Percentiles rank a stretch among this genome's conserved stretches.
Evolutionary conservation across 192 early-diverging fungal species (phyloP).

Genomic region (Gigaspora rosea): DNA sequence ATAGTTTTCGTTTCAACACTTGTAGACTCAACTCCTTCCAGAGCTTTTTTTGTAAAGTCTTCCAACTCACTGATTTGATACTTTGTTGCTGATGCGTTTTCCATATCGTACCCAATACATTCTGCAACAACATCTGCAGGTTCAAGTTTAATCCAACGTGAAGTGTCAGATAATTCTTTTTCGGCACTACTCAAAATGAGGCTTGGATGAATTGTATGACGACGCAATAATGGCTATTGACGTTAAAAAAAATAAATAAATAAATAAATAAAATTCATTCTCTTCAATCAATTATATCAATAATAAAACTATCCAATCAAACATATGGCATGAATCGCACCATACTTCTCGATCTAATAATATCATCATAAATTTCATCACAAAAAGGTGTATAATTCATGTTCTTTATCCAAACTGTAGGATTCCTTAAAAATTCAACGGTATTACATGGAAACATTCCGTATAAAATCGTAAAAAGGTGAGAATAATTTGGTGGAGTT

Average conservation of each 20-base stretch:
- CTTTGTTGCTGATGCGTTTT: slow-evolving; percentile 44
- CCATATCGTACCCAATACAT: slow-evolving; percentile 58
- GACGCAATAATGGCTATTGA: slow-evolving; percentile 39
- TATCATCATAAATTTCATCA: slow-evolving; percentile 48
- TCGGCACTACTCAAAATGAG: slow-evolving; percentile 44
- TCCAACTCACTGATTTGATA: slow-evolving; percentile 6
- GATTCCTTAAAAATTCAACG: slow-evolving; percentile 47
- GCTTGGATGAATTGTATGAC: slow-evolving; percentile 59
- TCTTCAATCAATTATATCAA: not conserved
- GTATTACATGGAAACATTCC: slow-evolving; percentile 60
- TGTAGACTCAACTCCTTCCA: slow-evolving; percentile 7
- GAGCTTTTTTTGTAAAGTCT: slow-evolving; percentile 13
- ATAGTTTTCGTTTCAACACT: not conserved
- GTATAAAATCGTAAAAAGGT: slow-evolving; percentile 57
- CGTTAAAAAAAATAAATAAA: not conserved
- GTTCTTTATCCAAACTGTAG: not conserved
- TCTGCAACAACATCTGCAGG: slow-evolving; percentile 61
- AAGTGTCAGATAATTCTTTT: slow-evolving; percentile 47
- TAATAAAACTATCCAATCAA: not conserved
- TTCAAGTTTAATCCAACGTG: slow-evolving; percentile 60
- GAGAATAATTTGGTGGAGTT: slow-evolving; percentile 26
- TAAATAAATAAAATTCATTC: not conserved
- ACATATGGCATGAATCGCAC: slow-evolving; percentile 14
- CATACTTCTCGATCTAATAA: slow-evolving; percentile 42
- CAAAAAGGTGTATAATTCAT: slow-evolving; percentile 31